Base-by-base conservation (phyloP, 192 early-diverging fungal genomes). In the Backusella tarrabulga region DNA sequence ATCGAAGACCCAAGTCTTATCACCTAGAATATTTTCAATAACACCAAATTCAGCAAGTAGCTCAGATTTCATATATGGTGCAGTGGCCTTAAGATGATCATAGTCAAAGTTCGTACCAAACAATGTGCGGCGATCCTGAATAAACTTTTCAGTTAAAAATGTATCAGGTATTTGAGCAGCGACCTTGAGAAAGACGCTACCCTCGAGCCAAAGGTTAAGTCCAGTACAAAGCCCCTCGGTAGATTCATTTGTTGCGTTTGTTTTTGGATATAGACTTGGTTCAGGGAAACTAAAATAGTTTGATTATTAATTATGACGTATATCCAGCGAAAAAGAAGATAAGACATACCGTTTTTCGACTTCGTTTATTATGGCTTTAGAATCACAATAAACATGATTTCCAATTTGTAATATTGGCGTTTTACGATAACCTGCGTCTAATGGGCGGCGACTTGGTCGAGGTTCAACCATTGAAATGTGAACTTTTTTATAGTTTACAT, bases 401-500 rank as follows among this genome's bases (percentile, higher is more conserved):
- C 66, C 67, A 34, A 81, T 77, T 46, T 81, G 79, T 11, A 81
- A 54, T 46, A 81, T 77, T 21, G 79, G 79, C 46, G 79, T 81
- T 34, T 81, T 81, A 19, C 79, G 71, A n/a, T 81, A 81, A 12
- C 75, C 75, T 14, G 71, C 79, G 54, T 81, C 79, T 7, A 81
- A 52, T 26, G 79, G 72, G 12, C 71, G 21, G 63, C 79, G 79
- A 46, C 34, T 32, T 19, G 75, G 75, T 19, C 79, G 71, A 14
- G 54, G 42, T 9, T 67, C 71, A 12, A 52, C n/a, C 42, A 50
- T 68, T 14, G 77, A 34, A 67, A 69, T 73, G 4, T 21, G 41
- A 21, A 78, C 77, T 3, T 46, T 54, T 44, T 73, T 73, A 34
- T 78, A 73, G 4, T 21, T 44, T 40, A 78, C 38, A 1, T 78